Base-by-base conservation (phyloP, 139 green algal species). In the Chlorella ohadii region DNA sequence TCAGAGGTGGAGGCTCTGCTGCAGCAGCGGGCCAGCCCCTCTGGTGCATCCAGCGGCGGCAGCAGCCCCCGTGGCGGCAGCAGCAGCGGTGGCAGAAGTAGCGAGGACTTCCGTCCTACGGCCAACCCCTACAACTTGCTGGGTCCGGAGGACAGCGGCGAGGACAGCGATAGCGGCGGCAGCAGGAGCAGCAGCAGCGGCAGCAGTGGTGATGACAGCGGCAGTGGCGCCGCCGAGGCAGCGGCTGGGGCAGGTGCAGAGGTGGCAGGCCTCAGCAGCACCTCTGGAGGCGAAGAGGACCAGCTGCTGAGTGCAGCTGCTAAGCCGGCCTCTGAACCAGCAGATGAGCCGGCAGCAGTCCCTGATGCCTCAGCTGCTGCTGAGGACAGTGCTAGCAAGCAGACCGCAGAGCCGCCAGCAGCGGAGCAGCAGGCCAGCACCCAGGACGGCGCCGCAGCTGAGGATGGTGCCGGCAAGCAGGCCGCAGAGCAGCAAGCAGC, bases 81-180 rank as follows among this genome's bases (percentile, higher is more conserved):
- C 31, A 25, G 16, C 47, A 17, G 22, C 25, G 27, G 36, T 5
- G 66, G 66, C 34, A 47, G 66, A 15, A 12, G 33, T 13, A 36
- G 33, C 17, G 16, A 23, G 36, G 23, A 64, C 0, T 51, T 83
- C 25, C 28, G 0, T 36, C 39, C 78, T 28, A 55, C 31, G 28
- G 16, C 44, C 28, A 83, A 83, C 44, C 63, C 78, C 1, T 83
- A 66, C 38, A 28, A 64, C 41, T 28, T 83, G 39, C 41, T 83
- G 41, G 63, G 34, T 16, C 39, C 33, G 16, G 39, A 31, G 17
- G 38, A 75, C 6, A 34, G n/a, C 73, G 27, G 13, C 11, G 55
- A 28, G 17, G 56, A 33, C 39, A 44, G 13, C 7, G 28, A 16
- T 39, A 38, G 39, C 39, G 67, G 33, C 17, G 33, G 33, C 33